Evolutionary conservation across 352 stramenopile genomes (phyloP), one percentile per base, ranked within the genome.

Genomic region (Pythium pectinolyticum): DNA sequence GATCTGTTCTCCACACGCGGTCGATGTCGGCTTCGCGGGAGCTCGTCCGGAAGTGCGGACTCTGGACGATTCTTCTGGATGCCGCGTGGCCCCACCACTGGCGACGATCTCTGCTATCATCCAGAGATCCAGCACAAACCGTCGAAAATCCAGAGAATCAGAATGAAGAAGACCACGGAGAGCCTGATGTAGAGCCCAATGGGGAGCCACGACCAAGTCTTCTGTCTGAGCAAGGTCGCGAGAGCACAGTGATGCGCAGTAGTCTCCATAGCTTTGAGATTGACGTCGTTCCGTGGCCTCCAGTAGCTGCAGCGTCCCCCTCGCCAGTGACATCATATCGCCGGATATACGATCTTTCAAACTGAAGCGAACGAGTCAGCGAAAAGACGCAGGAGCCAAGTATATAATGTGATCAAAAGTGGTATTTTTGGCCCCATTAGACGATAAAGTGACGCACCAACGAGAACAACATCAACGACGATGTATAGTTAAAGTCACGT

Each of bases 11-110:
- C 31, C 58, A 66, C 28, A 31, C 22, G 19, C 58, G 58, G 19
- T 45, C 58, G 17, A 25, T 55, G 15, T 25, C 28, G 25, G 20
- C 49, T 4, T 32, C 49, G 17, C 5, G 19, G 7, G 37, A 37
- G 9, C 27, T 66, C 15, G 48, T 66, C 40, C 37, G 45, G 22
- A 35, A 48, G 30, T 66, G 58, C 31, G 24, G 50, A 22, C 30
- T 66, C 14, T 1, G 45, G 25, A 14, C 28, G 19, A 49, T 46
- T 8, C 5, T 66, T 20, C 6, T 30, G 2, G 37, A 49, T 14
- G 30, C 37, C 12, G 20, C 27, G 20, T 20, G 55, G 15, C 49
- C 58, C 9, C 28, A 59, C 17, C 22, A 9, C 31, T 59, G 58
- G 58, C 49, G 50, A 15, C 35, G 39, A 28, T n/a, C n/a, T n/a